Conservation (phyloP, 139 green algal genomes). For the Desmodesmus armatus region DNA sequence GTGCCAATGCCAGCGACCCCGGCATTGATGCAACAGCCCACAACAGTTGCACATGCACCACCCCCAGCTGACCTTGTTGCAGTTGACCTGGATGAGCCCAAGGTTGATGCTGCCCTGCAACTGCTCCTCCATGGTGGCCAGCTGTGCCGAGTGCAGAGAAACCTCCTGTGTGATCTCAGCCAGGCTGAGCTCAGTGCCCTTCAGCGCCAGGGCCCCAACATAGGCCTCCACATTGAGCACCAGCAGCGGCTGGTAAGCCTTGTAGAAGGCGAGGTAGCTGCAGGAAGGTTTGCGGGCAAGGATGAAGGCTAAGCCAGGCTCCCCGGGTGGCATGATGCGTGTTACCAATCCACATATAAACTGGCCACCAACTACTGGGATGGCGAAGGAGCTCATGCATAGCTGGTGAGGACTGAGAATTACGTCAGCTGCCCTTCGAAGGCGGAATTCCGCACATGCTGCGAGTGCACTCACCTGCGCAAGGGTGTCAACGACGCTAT, state of each 20-base stretch:
- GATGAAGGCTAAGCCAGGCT: too few relatives aligned
- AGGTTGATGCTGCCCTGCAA: conserved; percentile 68
- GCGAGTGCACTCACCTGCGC: conserved; percentile 28
- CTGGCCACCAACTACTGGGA: too few relatives aligned
- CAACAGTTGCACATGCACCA: too few relatives aligned
- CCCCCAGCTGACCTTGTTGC: conserved; percentile 56
- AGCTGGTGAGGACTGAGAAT: too few relatives aligned
- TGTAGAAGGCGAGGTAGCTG: conserved; percentile 34
- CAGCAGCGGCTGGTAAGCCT: conserved; percentile 62
- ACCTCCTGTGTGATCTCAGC: conserved; percentile 66
- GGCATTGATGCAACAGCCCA: too few relatives aligned
- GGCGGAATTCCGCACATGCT: not conserved
- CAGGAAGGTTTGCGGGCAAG: not conserved
- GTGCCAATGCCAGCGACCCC: too few relatives aligned
- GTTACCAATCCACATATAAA: too few relatives aligned
- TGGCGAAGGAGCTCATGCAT: too few relatives aligned
- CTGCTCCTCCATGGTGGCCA: conserved; percentile 58
- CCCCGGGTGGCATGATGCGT: too few relatives aligned
- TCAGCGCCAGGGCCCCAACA: conserved; percentile 59
- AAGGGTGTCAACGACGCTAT: conserved; percentile 38
- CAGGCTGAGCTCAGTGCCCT: conserved; percentile 69
- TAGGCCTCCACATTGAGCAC: conserved; percentile 70
- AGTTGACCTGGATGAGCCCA: conserved; percentile 68
- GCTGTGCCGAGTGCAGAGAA: conserved; percentile 56
- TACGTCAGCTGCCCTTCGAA: too few relatives aligned